Evolutionary conservation across 1,284 basidiomycete species (phyloP).

Genomic region (Ganoderma sp.): DNA sequence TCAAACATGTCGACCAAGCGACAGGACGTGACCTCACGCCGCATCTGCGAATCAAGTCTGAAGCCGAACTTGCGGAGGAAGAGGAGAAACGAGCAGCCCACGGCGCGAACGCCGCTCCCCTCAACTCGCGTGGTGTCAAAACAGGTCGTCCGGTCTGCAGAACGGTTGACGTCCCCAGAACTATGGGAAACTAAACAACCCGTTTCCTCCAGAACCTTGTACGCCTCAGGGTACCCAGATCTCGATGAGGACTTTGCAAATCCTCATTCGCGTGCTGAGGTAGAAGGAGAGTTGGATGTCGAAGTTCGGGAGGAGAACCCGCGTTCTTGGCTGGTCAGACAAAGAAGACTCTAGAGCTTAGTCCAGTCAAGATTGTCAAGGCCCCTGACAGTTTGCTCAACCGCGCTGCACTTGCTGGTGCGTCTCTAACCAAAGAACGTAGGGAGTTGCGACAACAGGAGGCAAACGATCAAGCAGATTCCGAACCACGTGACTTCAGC

Average conservation of each 20-base stretch:
- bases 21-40: constrained; percentile 92
- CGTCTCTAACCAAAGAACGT: constrained; percentile 93
- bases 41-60: constrained; percentile 91
- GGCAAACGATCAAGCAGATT: constrained; percentile 92
- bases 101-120: constrained; percentile 75
- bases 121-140: constrained; percentile 51
- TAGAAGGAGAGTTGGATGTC: constrained; percentile 96
- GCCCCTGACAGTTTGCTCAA: constrained; percentile 96
- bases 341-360: constrained; percentile 92
- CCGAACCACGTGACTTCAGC: constrained; percentile 91
- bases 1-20: constrained; percentile 96
- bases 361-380: constrained; percentile 96
- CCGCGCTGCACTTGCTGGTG: constrained; percentile 92
- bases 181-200: constrained; percentile 99
- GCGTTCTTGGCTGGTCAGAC: constrained; percentile 97
- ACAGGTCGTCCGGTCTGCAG: constrained; percentile 72
- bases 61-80: constrained; percentile 86
- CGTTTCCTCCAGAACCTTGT: constrained; percentile 93
- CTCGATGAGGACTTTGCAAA: constrained; percentile 90
- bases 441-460: constrained; percentile 95
- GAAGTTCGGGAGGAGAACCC: constrained; percentile 98
- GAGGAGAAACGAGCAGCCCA: constrained; percentile 68
- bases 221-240: constrained; percentile 95
- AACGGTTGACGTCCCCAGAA: constrained; percentile 94
- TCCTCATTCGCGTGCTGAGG: constrained; percentile 79